Evolutionary conservation across 257 asterid genomes (phyloP).

Genomic region (Marsdenia floribunda): DNA sequence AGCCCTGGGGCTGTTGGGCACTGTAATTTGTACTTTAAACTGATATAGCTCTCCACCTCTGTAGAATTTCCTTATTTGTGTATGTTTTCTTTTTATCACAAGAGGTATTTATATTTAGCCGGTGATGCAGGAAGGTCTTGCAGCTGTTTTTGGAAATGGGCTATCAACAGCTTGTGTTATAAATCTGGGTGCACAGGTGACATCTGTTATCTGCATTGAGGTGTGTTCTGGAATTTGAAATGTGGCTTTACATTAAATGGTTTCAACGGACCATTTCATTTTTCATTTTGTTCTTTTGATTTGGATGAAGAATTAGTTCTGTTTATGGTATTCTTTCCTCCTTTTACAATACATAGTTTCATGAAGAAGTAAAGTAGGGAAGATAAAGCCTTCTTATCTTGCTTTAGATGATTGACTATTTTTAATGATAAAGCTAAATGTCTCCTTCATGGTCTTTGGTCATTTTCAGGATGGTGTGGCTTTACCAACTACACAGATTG

Average conservation of each 20-base stretch:
- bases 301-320: neutral
- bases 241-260: neutral
- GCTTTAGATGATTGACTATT: slow-evolving; percentile 3
- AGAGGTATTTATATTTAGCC: slow-evolving; percentile 1
- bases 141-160: slow-evolving; percentile 97
- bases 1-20: neutral
- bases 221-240: slow-evolving; percentile 30
- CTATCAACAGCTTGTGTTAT: slow-evolving; percentile 89
- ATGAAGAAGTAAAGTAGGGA: neutral
- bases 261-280: neutral
- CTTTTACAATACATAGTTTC: neutral
- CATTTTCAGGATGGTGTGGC: slow-evolving; percentile 82
- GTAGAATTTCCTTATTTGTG: neutral
- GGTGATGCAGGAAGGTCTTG: slow-evolving; percentile 83
- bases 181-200: slow-evolving; percentile 94
- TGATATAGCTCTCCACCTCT: neutral
- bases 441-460: slow-evolving; percentile 5
- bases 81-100: neutral
- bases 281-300: neutral
- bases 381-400: neutral
- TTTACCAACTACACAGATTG: slow-evolving; percentile 67
- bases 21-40: neutral
- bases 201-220: slow-evolving; percentile 90
- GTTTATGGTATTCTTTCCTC: neutral
- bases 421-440: neutral